These are phyloP conservation scores for Scleroderma bovista DNA, from an alignment of 768 basidiomycete species.

Conservation along the genomic window DNA sequence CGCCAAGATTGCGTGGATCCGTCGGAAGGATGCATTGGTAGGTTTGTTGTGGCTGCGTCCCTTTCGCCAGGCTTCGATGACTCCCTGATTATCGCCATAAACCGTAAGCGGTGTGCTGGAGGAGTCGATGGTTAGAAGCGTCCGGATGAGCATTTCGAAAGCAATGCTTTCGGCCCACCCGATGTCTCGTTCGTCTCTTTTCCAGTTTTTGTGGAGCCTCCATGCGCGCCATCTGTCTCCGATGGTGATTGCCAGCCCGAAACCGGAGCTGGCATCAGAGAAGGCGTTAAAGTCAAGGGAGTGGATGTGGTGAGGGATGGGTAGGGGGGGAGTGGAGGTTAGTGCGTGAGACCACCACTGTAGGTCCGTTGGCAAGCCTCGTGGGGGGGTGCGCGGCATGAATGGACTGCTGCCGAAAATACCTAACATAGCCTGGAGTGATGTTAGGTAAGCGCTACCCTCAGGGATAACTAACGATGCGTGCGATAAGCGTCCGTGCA, in stretches of 20 bases:
- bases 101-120: constrained; percentile 1
- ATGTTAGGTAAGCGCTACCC: constrained; percentile 36
- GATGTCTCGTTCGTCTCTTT: constrained; percentile 29
- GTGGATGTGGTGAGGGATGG: constrained; percentile 23
- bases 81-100: constrained; percentile 2
- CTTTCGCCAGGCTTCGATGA: constrained; percentile 3
- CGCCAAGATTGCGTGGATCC: background rate
- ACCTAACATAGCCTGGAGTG: constrained; percentile 32
- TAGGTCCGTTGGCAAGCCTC: constrained; percentile 12
- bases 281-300: constrained; percentile 28
- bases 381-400: constrained; percentile 17
- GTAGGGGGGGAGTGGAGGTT: background rate
- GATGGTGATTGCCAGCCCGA: constrained; percentile 32
- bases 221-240: constrained; percentile 28
- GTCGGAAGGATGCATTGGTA: background rate
- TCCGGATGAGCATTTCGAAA: constrained; percentile 33
- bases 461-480: constrained; percentile 24
- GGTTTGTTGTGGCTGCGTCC: background rate
- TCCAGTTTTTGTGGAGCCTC: constrained; percentile 28
- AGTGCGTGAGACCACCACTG: background rate
- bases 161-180: constrained; percentile 44
- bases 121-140: background rate
- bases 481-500: constrained; percentile 37
- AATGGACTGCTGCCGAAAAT: constrained; percentile 26
- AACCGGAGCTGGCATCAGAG: constrained; percentile 37